phyloP scores from a whole-genome alignment of 1,139 yeast species.

The Lodderomyces elongisporus region DNA sequence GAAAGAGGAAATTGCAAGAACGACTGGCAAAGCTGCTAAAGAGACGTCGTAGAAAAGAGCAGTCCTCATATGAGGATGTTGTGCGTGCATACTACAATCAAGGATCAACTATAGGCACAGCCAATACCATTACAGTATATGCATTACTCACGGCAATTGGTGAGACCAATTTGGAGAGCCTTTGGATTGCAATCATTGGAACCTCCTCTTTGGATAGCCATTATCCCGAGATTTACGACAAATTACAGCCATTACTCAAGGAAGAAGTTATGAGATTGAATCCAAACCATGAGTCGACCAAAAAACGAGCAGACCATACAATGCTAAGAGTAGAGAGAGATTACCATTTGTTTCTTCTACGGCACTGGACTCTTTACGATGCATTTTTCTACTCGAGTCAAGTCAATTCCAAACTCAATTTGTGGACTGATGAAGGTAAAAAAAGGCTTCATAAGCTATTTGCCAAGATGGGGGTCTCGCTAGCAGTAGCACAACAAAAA shows the following conservation, averaged over 20 bases:
- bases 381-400: conserved; percentile 86
- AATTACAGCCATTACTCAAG: conserved; percentile 65
- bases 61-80: conserved; percentile 51
- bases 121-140: conserved; percentile 76
- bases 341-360: conserved; percentile 75
- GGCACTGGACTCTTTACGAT: conserved; percentile 93
- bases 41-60: conserved; percentile 25
- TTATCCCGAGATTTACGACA: conserved; percentile 72
- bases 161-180: conserved; percentile 48
- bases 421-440: conserved; percentile 92
- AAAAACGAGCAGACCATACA: conserved; percentile 57
- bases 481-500: conserved; percentile 82
- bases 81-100: conserved; percentile 72
- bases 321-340: conserved; percentile 71
- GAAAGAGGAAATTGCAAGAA: conserved; percentile 31
- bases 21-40: conserved; percentile 22
- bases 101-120: conserved; percentile 74
- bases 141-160: conserved; percentile 74
- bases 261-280: conserved; percentile 79
- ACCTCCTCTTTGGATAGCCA: conserved; percentile 74
- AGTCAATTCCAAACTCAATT: conserved; percentile 77
- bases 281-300: conserved; percentile 21
- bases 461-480: conserved; percentile 93
- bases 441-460: conserved; percentile 83
- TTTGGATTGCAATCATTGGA: conserved; percentile 91